Evolutionary conservation across 2,329 filamentous ascomycete genomes (phyloP).

Genomic region (Clarireedia homoeocarpa): DNA sequence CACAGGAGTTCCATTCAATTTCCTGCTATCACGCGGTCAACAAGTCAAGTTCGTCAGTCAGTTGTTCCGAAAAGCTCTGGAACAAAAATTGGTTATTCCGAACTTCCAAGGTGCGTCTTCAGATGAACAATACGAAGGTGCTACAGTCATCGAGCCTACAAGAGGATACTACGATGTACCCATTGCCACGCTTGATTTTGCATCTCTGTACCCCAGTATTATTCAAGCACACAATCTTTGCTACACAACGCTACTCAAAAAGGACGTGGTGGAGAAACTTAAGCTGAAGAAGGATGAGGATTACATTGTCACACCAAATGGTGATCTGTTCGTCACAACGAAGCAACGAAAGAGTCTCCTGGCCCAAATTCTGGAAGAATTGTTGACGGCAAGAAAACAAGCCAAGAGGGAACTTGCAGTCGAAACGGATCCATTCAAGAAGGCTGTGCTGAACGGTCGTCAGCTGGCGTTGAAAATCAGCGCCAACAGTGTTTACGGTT

Average conservation of each 20-base stretch:
- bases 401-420: constrained; percentile 84
- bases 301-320: constrained; percentile 93
- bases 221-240: constrained; percentile 98
- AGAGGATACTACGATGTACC: constrained; percentile 92
- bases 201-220: constrained; percentile 95
- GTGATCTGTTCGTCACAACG: constrained; percentile 82
- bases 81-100: constrained; percentile 90
- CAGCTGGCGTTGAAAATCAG: constrained; percentile 94
- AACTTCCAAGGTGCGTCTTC: constrained; percentile 64
- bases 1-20: constrained; percentile 96
- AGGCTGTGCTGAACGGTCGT: constrained; percentile 94
- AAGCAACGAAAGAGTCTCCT: constrained; percentile 88
- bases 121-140: constrained; percentile 93
- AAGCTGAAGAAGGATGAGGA: constrained; percentile 80
- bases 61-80: constrained; percentile 86
- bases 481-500: constrained; percentile 94
- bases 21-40: constrained; percentile 81
- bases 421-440: constrained; percentile 94
- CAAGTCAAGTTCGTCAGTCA: constrained; percentile 98
- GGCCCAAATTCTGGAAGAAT: constrained; percentile 90
- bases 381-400: constrained; percentile 84
- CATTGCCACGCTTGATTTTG: constrained; percentile 95
- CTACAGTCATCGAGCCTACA: constrained; percentile 93
- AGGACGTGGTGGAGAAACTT: constrained; percentile 67
- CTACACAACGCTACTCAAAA: constrained; percentile 88